Percentiles rank a stretch among this genome's conserved stretches.
Evolutionary conservation across 1,284 basidiomycete genomes (phyloP).

Genomic region (Ustilago sp.): DNA sequence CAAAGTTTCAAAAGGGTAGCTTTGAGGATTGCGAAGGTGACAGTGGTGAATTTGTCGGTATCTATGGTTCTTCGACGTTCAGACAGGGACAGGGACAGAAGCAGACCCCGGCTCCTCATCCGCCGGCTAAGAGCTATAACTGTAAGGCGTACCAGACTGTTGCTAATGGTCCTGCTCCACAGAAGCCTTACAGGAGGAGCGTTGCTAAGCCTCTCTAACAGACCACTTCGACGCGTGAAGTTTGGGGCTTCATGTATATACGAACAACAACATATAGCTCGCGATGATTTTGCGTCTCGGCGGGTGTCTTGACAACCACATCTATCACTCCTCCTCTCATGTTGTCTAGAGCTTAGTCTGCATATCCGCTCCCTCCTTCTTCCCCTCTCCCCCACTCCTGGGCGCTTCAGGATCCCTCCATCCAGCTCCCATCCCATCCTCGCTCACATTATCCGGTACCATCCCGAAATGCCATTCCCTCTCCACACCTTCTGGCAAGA

Average conservation of each 20-base stretch:
- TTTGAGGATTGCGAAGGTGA: constrained; percentile 55
- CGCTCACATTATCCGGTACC: constrained; percentile 55
- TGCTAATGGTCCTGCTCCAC: constrained; percentile 25
- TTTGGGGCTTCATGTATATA: constrained; percentile 6
- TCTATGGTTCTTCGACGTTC: constrained; percentile 45
- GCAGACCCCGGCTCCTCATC: constrained; percentile 39
- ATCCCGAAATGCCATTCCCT: constrained; percentile 78
- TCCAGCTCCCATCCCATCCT: constrained; percentile 56
- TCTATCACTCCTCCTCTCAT: not conserved
- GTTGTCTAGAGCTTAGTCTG: constrained; percentile 37
- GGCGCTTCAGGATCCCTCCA: constrained; percentile 54
- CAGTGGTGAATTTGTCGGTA: constrained; percentile 40
- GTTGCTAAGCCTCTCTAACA: constrained; percentile 22
- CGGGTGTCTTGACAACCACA: constrained; percentile 10
- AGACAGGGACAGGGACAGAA: constrained; percentile 53
- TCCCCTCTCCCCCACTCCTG: not conserved
- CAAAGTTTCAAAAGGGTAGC: constrained; percentile 42
- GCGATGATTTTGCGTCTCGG: constrained; percentile 10
- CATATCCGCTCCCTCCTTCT: not conserved
- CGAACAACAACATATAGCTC: constrained; percentile 13
- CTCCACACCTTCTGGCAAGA: constrained; percentile 73
- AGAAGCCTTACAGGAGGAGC: constrained; percentile 39
- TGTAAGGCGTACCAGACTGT: constrained; percentile 37
- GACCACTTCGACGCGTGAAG: not conserved
- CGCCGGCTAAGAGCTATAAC: constrained; percentile 30